Base-by-base conservation (phyloP, 2,329 filamentous ascomycete species). In the Zarea fungicola region DNA sequence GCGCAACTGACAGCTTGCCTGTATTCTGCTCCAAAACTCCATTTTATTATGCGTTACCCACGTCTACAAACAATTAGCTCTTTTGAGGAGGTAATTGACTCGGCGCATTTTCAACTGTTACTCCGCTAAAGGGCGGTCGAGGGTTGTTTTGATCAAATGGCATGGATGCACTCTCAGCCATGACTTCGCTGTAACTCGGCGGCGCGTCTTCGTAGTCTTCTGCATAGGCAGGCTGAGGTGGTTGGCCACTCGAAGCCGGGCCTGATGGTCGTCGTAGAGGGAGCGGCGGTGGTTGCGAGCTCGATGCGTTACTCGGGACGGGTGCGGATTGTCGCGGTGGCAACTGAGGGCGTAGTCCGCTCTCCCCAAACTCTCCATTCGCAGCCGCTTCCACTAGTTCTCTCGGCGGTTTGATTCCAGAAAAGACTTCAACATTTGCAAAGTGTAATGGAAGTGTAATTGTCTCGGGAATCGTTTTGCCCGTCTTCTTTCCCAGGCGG, bases 171-270 rank as follows among this genome's bases (percentile, higher is more conserved):
- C 84, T 80, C 55, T 88, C 84, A 6, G 89, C 90, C 68, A 96
- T 84, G 11, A 89, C 90, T 66, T 96, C 91, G 67, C 96, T 90
- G 62, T 97, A 97, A 60, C 89, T 96, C 7, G 91, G 91, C 16
- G 92, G 91, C n/a, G 89, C 88, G 49, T 93, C 89, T 26, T 89
- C 84, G 55, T 79, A 74, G 1, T 64, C 61, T 29, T 75, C 74
- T n/a, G 64, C 63, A 1, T 64, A 61, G 5, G 54, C 58, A 18
- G 83, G 65, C 58, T 82, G 80, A 4, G 80, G 78, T 14, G 80
- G 80, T 52, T 82, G 83, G n/a, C n/a, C n/a, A n/a, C n/a, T n/a
- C n/a, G n/a, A n/a, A 7, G 80, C 62, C 3, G 79, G 73, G 56
- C 81, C 78, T 19, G 65, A 60, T 2, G 65, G 43, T 9, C 62